phyloP scores from a whole-genome alignment of 345 rosid genomes.

The Raphanus sativus region DNA sequence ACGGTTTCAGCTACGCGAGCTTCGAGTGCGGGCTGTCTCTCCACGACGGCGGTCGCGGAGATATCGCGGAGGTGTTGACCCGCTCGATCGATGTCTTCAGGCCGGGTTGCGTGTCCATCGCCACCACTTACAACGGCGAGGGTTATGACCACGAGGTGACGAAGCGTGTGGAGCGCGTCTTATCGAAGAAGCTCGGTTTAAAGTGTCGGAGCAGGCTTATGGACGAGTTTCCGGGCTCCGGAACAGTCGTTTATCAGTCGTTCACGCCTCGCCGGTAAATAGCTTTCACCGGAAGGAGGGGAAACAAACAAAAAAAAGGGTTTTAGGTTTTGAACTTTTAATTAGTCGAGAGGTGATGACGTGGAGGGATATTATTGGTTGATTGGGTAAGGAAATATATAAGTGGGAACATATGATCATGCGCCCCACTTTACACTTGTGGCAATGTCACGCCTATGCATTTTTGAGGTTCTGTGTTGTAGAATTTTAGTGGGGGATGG shows the following conservation, averaged over 20 bases:
- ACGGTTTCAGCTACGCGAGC: slow-evolving; percentile 93
- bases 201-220: slow-evolving; percentile 66
- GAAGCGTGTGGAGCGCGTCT: slow-evolving; percentile 57
- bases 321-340: slow-evolving; percentile 28
- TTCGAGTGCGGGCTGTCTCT: slow-evolving; percentile 68
- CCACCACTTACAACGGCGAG: slow-evolving; percentile 55
- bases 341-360: slow-evolving; percentile 15
- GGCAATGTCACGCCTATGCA: slow-evolving; percentile 74
- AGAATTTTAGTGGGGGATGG: slow-evolving; percentile 44
- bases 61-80: slow-evolving; percentile 51
- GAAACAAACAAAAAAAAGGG: neutral
- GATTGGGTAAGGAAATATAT: slow-evolving; percentile 43
- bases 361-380: slow-evolving; percentile 52
- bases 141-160: slow-evolving; percentile 51
- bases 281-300: slow-evolving; percentile 15
- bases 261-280: slow-evolving; percentile 71
- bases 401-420: slow-evolving; percentile 67
- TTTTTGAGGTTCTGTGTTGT: slow-evolving; percentile 60
- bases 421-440: slow-evolving; percentile 75
- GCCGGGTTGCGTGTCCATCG: slow-evolving; percentile 65
- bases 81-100: slow-evolving; percentile 73
- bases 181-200: slow-evolving; percentile 71
- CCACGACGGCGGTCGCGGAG: slow-evolving; percentile 52
- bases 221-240: slow-evolving; percentile 79
- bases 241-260: slow-evolving; percentile 71